Base-by-base conservation (phyloP, 108 stramenopile species). In the Cyclotella baltica region DNA sequence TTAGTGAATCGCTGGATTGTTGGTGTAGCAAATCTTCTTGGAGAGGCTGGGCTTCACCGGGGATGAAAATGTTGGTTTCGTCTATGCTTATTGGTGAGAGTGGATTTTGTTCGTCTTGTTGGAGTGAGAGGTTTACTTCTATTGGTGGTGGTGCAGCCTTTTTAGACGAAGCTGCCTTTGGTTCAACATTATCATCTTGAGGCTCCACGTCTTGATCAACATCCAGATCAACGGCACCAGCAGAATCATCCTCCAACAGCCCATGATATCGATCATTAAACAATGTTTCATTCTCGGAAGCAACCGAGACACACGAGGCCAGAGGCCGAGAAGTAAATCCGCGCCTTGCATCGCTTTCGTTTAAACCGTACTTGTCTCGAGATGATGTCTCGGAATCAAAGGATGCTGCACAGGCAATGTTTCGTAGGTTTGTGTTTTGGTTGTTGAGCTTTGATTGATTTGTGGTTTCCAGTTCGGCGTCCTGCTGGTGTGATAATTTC, bases 341-440 rank as follows among this genome's bases (percentile, higher is more conserved):
- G 3, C 19, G 2, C 36, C 56, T 35, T 18, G 25, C 27, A 13
- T 73, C 31, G 2, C 2, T 52, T 23, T 75, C 57, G 34, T 43
- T 25, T 1, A 76, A 52, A 18, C 59, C 37, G 36, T 76, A 76
- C 34, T 20, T 67, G 37, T 76, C 67, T 22, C 4, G 18, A 4
- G 51, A 4, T n/a, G 13, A 29, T 4, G 48, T 50, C 0, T 76
- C 75, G 3, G 75, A 64, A 15, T 61, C 40, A 31, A 55, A 40
- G 20, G 66, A 68, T 3, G 67, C 56, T 2, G 67, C 56, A 20
- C 75, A 76, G 31, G 66, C 75, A 25, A 76, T 29, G 25, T 61
- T 67, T 31, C 59, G 31, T 33, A 46, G 2, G 22, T 33, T 19
- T 27, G 19, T 33, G 2, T 62, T 63, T 5, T 31, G 30, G 62